Evolutionary conservation across 164 flowering plant genomes (phyloP).

Genomic region (Aristolochia fimbriata): DNA sequence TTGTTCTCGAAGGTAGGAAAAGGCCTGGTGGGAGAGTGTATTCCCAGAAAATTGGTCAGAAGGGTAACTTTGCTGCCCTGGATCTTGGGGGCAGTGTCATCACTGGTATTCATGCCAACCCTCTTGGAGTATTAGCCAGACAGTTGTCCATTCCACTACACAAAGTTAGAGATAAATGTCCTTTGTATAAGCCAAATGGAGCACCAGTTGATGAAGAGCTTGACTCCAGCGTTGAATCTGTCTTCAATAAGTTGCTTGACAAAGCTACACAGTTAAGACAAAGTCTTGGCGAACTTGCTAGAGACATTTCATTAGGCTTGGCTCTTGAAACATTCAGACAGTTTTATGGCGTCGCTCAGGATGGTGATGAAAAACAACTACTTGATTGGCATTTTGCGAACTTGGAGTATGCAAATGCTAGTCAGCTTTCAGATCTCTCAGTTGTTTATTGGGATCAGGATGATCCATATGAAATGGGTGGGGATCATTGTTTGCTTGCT

Average conservation of each 20-base stretch:
- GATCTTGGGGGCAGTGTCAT: conserved; percentile 96
- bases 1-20: conserved; percentile 77
- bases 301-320: conserved; percentile 59
- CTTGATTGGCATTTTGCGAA: conserved; percentile 97
- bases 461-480: conserved; percentile 99
- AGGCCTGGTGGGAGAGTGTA: conserved; percentile 93
- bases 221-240: conserved; percentile 58
- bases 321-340: conserved; percentile 66
- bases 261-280: conserved; percentile 62
- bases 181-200: conserved; percentile 76
- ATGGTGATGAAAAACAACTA: conserved; percentile 54
- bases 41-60: conserved; percentile 62
- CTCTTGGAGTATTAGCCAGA: conserved; percentile 87
- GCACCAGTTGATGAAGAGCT: conserved; percentile 41
- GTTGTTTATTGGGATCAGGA: conserved; percentile 96
- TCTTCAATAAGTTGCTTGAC: conserved; percentile 74
- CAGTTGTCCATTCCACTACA: conserved; percentile 85
- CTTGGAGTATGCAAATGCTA: conserved; percentile 96
- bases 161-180: conserved; percentile 89
- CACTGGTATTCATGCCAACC: conserved; percentile 91
- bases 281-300: conserved; percentile 53
- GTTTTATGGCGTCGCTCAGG: conserved; percentile 57
- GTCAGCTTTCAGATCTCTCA: conserved; percentile 75
- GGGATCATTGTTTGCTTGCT: conserved; percentile 93
- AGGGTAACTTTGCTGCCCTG: conserved; percentile 53